These are phyloP conservation scores for Agroathelia rolfsii DNA, from an alignment of 1,284 basidiomycete species.

Conservation along the genomic window DNA sequence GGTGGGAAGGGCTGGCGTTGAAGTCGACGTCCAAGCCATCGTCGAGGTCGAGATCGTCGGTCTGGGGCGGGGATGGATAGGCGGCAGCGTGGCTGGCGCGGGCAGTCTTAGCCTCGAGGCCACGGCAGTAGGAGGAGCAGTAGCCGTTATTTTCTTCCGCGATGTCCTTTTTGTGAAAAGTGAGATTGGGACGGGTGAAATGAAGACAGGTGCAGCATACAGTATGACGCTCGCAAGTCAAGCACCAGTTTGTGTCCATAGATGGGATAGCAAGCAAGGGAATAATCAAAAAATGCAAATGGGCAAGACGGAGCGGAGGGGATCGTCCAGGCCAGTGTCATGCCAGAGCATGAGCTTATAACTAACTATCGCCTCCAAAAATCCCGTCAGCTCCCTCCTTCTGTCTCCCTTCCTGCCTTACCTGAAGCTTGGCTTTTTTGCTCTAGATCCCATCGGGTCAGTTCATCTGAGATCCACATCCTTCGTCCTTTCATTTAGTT, in stretches of 20 bases:
- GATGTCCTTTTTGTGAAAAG: constrained; percentile 20
- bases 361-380: no score
- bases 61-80: background rate
- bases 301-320: no score
- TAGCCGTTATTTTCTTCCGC: constrained; percentile 40
- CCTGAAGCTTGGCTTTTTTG: no score
- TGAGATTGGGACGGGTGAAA: constrained; percentile 11
- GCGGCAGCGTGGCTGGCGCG: constrained; percentile 2
- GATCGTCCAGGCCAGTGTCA: no score
- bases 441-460: no score
- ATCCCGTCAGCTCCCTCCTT: no score
- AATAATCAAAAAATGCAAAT: no score
- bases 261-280: constrained; percentile 11
- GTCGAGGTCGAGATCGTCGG: constrained; percentile 7
- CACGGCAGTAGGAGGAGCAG: constrained; percentile 44
- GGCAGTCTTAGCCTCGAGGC: no score
- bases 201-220: constrained; percentile 26
- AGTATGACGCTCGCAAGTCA: constrained; percentile 45
- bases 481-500: no score
- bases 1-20: constrained; percentile 14
- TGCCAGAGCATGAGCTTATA: no score
- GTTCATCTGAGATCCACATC: no score
- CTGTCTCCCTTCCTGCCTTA: no score
- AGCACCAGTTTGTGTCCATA: constrained; percentile 63
- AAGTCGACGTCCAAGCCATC: constrained; percentile 5